Conservation (phyloP, 192 early-diverging fungal genomes). For the Spizellomyces sp. region DNA sequence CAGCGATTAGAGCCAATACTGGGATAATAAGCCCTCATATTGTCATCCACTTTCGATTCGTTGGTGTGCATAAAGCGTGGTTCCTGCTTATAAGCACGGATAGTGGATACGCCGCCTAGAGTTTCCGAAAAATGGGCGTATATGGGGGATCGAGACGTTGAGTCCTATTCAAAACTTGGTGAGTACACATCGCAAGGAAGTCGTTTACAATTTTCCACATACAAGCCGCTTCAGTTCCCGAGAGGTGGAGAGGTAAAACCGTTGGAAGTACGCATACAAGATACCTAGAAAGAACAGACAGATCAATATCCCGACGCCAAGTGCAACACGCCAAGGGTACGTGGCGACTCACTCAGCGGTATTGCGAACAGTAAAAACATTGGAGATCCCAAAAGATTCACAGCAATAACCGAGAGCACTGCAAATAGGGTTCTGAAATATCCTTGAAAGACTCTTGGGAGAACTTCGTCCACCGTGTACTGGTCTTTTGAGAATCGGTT, state of each 20-base stretch:
- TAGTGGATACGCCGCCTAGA: conserved; percentile 53
- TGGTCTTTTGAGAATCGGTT: conserved; percentile 91
- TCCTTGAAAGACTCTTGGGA: conserved; percentile 53
- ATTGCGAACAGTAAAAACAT: conserved; percentile 52
- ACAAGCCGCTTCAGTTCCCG: conserved; percentile 59
- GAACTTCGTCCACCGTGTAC: conserved; percentile 73
- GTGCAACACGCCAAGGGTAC: background rate
- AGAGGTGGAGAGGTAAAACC: conserved; percentile 55
- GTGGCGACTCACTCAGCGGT: conserved; percentile 39
- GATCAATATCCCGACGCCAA: conserved; percentile 12
- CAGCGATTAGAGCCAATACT: conserved; percentile 64
- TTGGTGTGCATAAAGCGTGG: conserved; percentile 71
- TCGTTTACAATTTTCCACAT: background rate
- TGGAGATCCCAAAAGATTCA: conserved; percentile 52
- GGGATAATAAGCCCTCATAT: conserved; percentile 79
- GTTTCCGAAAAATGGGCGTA: conserved; percentile 65
- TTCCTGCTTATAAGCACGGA: conserved; percentile 60
- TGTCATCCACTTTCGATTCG: conserved; percentile 71
- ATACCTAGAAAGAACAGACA: conserved; percentile 17
- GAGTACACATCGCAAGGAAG: background rate
- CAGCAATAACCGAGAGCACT: conserved; percentile 49
- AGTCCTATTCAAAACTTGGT: conserved; percentile 25
- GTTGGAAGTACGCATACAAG: conserved; percentile 56
- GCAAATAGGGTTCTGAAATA: conserved; percentile 54
- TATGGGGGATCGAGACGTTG: conserved; percentile 54